Evolutionary conservation across 148 eudicot genomes (phyloP), one percentile per base, ranked within the genome.

Genomic region (Chenopodium berlandieri): DNA sequence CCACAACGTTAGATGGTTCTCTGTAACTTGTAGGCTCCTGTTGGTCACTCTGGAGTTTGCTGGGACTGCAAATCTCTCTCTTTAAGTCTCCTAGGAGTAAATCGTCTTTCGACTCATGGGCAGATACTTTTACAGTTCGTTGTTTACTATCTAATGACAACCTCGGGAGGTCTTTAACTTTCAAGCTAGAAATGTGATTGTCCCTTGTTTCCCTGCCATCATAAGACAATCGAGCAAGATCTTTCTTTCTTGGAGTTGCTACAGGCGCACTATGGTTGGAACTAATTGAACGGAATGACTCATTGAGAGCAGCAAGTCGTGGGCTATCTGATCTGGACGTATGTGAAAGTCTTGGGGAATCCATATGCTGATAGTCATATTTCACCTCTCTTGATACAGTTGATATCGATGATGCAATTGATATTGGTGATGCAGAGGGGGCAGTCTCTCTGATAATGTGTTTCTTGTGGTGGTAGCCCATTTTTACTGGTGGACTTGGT

Each of bases 71-170:
- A 52, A 68, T 77, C 52, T 84, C 89, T 76, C 31, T 58, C n/a
- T 78, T 74, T 75, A n/a, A 62, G 31, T 88, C 84, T 34, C 65
- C 81, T 23, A 76, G 54, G 78, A 89, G 81, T 74, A 76, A 71
- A 75, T 78, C 83, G 44, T 78, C 70, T 80, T 86, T 88, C 2
- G 82, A 81, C 71, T 83, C 89, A 65, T 64, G 72, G 67, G 83
- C 48, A 58, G 84, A 71, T 80, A 47, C 79, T 76, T 81, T 90
- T 27, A 85, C 58, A 56, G 84, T 81, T 80, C 86, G 77, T 48
- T 89, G 87, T 83, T 88, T 90, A 46, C 98, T 92, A 80, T 95
- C 98, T 73, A 95, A 76, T 8, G 98, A 95, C 13, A 95, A 85
- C 78, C 98, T 84, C 3, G 98, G 98, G 30, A 86, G 86, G 77